These are phyloP conservation scores for Linanthus parryae DNA, from an alignment of 148 eudicot genomes.

Conservation along the genomic window DNA sequence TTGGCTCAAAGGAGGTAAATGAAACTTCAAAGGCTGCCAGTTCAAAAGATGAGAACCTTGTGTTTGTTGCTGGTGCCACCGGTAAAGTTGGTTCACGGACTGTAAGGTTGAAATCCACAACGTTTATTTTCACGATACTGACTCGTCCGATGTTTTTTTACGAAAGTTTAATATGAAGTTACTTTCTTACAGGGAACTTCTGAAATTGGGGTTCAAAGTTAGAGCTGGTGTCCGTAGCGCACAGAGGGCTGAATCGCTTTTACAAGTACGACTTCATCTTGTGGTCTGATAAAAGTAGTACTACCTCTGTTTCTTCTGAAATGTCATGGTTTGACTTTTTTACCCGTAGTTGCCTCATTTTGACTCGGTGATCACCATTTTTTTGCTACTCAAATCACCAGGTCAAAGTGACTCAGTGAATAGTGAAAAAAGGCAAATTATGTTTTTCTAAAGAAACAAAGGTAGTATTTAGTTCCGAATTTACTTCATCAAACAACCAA, in stretches of 20 bases:
- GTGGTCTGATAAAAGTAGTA: background rate
- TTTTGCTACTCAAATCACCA: background rate
- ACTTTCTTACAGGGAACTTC: constrained; percentile 60
- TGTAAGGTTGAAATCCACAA: constrained; percentile 44
- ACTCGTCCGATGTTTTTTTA: background rate
- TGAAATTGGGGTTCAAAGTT: constrained; percentile 75
- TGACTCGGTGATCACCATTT: background rate
- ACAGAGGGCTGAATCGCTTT: constrained; percentile 70
- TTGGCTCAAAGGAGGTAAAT: constrained; percentile 31
- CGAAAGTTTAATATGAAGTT: background rate
- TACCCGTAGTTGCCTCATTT: too few relatives aligned
- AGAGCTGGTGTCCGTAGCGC: constrained; percentile 86
- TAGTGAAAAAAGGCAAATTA: too few relatives aligned
- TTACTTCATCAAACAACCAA: background rate
- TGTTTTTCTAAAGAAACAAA: too few relatives aligned
- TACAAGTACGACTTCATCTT: constrained; percentile 39
- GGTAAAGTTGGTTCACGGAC: constrained; percentile 95
- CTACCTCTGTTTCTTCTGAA: too few relatives aligned
- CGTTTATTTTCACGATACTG: background rate
- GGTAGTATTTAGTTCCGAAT: background rate
- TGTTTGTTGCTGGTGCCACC: constrained; percentile 95
- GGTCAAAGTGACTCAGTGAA: too few relatives aligned
- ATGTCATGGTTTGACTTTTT: too few relatives aligned
- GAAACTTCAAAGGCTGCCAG: constrained; percentile 23
- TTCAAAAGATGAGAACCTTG: constrained; percentile 44